Base-by-base conservation (phyloP, 1,139 yeast genomes). In the Suhomyces bribrorum region DNA sequence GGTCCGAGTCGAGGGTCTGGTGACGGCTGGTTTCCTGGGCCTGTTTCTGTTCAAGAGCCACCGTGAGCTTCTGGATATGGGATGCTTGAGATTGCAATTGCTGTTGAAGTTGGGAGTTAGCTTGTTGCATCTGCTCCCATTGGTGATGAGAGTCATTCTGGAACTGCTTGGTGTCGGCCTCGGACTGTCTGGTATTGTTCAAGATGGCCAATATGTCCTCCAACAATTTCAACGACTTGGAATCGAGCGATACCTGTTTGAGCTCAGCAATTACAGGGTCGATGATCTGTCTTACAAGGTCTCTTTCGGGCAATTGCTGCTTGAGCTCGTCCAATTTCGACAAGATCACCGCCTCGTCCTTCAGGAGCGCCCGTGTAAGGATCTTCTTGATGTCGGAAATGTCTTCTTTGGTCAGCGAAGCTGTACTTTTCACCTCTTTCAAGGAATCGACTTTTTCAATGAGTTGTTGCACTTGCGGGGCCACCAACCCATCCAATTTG, bases 211-310 rank as follows among this genome's bases (percentile, higher is more conserved):
- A 43, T 5, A 61, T 57, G 13, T 50, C 53, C 29, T 53, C 53
- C 26, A 60, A 45, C 13, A 59, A 42, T 14, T 29, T 33, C 11
- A 38, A 47, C 3, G 60, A 55, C 28, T 50, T 52, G 5, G 37
- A 17, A 40, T 61, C 64, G 7, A 57, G 46, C 7, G 59, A 50
- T 1, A 57, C 56, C 1, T 57, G 53, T 31, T 55, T 56, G 17
- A 61, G 46, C 37, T 61, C 63, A 3, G 53, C 53, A 5, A 60
- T 44, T 25, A 62, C 54, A 0, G 65, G 66, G 28, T 57, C 59
- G 3, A 57, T 44, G 5, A 61, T 54, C 26, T 53, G 55, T 28
- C 45, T 37, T 4, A 46, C 48, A n/a, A 52, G 22, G 24, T 53
- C 54, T 29, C 56, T 37, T 40, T 47, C 41, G 36, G 59, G 49